A percentile compares a stretch with the other conserved stretches of the same genome.
phyloP scores from a whole-genome alignment of 2,329 filamentous ascomycete species.

The Fusarium concolor region DNA sequence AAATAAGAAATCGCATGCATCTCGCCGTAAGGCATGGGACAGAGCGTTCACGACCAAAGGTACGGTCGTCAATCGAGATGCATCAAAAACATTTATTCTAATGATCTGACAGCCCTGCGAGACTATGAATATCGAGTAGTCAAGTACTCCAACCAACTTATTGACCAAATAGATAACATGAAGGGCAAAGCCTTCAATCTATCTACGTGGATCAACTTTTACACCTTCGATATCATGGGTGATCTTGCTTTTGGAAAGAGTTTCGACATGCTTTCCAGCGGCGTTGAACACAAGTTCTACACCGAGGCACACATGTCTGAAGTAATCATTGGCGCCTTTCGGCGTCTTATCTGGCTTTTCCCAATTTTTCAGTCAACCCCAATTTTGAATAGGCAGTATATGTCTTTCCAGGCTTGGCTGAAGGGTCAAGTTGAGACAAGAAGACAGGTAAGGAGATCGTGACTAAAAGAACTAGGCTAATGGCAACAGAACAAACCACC shows the following conservation, averaged over 20 bases:
- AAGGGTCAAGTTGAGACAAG: not conserved
- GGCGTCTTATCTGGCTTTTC: conserved; percentile 1
- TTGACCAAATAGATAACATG: not conserved
- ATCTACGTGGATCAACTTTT: conserved; percentile 20
- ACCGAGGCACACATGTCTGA: not conserved
- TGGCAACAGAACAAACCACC: not conserved
- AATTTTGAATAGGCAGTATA: not conserved
- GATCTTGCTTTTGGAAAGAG: conserved; percentile 32
- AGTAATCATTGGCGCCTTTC: conserved; percentile 4
- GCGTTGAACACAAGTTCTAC: conserved; percentile 12
- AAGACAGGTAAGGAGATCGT: not conserved
- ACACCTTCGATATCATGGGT: conserved; percentile 32
- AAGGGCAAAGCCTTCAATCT: not conserved
- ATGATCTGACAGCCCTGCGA: conserved; percentile 1
- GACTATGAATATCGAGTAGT: conserved; percentile 30
- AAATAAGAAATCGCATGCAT: conserved; percentile 16
- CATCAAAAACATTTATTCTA: too few relatives aligned
- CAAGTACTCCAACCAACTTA: conserved; percentile 14
- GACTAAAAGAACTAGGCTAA: not conserved
- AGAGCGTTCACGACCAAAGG: conserved; percentile 35
- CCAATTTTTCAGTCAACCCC: not conserved
- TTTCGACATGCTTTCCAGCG: conserved; percentile 20
- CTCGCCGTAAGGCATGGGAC: conserved; percentile 32
- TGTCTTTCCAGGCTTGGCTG: not conserved
- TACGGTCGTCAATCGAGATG: not conserved